Evolutionary conservation across 2,329 filamentous ascomycete genomes (phyloP), one percentile per base, ranked within the genome.

Genomic region (Chrysosporium queenslandicum): DNA sequence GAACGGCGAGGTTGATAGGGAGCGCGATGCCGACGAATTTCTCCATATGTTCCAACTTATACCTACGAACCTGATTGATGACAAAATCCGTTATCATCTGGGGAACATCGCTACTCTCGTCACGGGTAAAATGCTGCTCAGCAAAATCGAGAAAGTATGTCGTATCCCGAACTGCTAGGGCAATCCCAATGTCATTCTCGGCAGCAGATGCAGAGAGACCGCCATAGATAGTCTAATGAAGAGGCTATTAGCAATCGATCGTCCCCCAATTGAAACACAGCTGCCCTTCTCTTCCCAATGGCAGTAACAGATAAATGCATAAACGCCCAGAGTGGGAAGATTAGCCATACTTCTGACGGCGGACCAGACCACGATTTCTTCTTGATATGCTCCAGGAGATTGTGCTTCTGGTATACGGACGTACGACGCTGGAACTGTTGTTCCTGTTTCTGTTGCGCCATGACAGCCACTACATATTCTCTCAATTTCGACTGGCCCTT

Each of bases 1-100:
- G 71, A 8, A 77, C 68, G 41, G 78, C 74, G 50, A 87, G 68
- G 3, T 75, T 74, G 8, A 73, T 68, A 0, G 84, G 82, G 50
- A 91, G 71, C n/a, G 86, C 85, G 18, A 80, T 78, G 6, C 86
- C 86, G 18, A 88, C 74, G 59, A 89, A 84, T 66, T 91, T 92
- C 70, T 80, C 79, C 53, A 81, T 71, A 63, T 88, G 83, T 11
- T 78, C 72, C 39, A 78, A 71, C 58, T 82, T 79, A 59, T 87
- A 90, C 20, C 68, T 62, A 30, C 76, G 66, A 27, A 87, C 69
- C 45, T 77, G 72, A 0, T 62, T 57, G 55, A 87, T 68, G 41
- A 89, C 71, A 57, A 80, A 78, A 50, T 85, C 76, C 16, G 77
- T 77, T 30, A 85, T 66, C 52, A 78, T 73, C 16, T 73, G 64